These are phyloP conservation scores for Cylindrodendrum hubeiense DNA, from an alignment of 2,329 filamentous ascomycete species.

Conservation along the genomic window DNA sequence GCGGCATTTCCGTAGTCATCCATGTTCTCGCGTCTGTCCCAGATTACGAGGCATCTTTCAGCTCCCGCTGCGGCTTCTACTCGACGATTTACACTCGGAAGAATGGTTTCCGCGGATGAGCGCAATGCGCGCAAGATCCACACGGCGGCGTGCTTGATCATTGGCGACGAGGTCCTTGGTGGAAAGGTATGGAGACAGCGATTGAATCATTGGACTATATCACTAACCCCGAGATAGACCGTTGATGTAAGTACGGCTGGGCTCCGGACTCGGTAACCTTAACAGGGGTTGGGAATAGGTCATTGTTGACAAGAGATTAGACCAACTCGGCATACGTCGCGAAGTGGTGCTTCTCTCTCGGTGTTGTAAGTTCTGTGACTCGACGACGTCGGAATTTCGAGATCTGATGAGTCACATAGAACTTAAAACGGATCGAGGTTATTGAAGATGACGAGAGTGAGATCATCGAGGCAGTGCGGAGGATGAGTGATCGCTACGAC, in stretches of 20 bases:
- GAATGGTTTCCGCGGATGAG: slow-evolving; percentile 62
- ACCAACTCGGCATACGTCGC: slow-evolving; percentile 75
- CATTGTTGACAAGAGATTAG: slow-evolving; percentile 51
- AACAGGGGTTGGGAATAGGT: not conserved
- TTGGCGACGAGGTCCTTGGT: slow-evolving; percentile 96
- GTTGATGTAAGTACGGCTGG: slow-evolving; percentile 53
- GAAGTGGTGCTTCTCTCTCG: slow-evolving; percentile 73
- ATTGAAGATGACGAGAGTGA: slow-evolving; percentile 93
- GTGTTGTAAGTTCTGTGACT: slow-evolving; percentile 61
- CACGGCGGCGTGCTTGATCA: slow-evolving; percentile 92
- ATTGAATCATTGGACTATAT: not conserved
- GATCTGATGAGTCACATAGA: slow-evolving; percentile 51
- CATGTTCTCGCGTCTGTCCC: slow-evolving; percentile 84
- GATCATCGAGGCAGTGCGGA: slow-evolving; percentile 86
- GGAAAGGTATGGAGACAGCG: slow-evolving; percentile 76
- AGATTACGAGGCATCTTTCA: slow-evolving; percentile 77
- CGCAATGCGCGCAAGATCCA: slow-evolving; percentile 78
- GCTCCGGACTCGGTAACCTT: slow-evolving; percentile 3
- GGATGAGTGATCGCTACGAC: slow-evolving; percentile 92
- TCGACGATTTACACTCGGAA: slow-evolving; percentile 41
- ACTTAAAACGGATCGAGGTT: slow-evolving; percentile 89
- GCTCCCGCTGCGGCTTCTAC: slow-evolving; percentile 50
- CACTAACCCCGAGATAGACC: slow-evolving; percentile 44
- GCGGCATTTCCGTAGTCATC: slow-evolving; percentile 27
- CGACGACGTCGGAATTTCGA: not conserved